Evolutionary conservation across 208 protist genomes (phyloP), one percentile per base, ranked within the genome.

Genomic region (Trypanosoma lewisi): DNA sequence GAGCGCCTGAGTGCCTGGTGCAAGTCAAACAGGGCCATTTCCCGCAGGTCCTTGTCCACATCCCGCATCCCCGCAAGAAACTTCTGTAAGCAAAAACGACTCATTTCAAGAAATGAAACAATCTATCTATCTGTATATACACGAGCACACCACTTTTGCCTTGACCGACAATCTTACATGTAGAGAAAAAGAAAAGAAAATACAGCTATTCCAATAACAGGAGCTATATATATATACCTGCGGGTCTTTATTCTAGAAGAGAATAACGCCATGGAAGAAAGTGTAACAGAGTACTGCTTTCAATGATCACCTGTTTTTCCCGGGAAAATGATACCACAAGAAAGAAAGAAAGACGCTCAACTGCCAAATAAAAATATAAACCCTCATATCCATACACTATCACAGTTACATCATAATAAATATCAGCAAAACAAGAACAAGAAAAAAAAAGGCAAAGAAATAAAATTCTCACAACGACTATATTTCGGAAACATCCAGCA

Each of bases 11-110:
- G 28, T n/a, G 56, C 66, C 44, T 73, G 72, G 8, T 73, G 68
- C 23, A 91, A 63, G 48, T 91, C 84, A 59, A 87, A 91, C 48
- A 91, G 28, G 1, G 84, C 80, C 80, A 87, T 91, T 54, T 83
- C 57, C 11, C 80, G 76, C n/a, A 85, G 45, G 57, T 87, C 84
- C 47, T 78, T 76, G 56, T 91, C 80, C 5, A 81, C 78, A 81
- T 87, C 62, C 16, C 68, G 73, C 47, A 91, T 84, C 21, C 79
- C 66, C 16, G 67, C 67, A 11, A 67, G 49, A 56, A 91, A 87
- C 12, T 63, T 59, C 8, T 34, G 44, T 3, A 59, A 37, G 19
- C 78, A 67, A 67, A 85, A 84, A 2, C 36, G 21, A 4, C n/a
- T 5, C 60, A 69, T 67, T 63, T 36, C 30, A n/a, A 34, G 30